Conservation (phyloP, 192 early-diverging fungal species). For the Backusella westeae region DNA sequence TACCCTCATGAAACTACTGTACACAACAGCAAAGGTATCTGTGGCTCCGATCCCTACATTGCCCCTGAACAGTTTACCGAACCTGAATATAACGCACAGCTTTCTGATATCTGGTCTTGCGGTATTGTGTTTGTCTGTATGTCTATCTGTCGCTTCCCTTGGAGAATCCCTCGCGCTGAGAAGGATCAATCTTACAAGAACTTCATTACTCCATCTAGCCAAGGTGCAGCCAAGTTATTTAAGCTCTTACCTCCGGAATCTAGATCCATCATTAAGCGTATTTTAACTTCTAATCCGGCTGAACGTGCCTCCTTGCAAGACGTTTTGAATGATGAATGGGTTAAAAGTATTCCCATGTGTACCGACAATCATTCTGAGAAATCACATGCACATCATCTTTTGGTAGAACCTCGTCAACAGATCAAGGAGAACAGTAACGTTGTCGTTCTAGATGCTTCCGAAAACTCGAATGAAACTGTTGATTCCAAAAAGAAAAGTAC, state of each 20-base stretch:
- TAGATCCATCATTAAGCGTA: slow-evolving; percentile 56
- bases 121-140: slow-evolving; percentile 89
- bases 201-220: slow-evolving; percentile 39
- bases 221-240: slow-evolving; percentile 47
- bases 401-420: slow-evolving; percentile 19
- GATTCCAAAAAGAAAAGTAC: not conserved
- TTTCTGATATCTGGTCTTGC: slow-evolving; percentile 87
- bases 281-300: slow-evolving; percentile 59
- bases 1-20: slow-evolving; percentile 71
- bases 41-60: slow-evolving; percentile 96
- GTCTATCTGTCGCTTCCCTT: slow-evolving; percentile 72
- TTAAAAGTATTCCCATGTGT: slow-evolving; percentile 60
- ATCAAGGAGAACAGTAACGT: slow-evolving; percentile 21
- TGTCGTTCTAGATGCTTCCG: slow-evolving; percentile 11
- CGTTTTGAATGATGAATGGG: slow-evolving; percentile 78
- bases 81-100: slow-evolving; percentile 75
- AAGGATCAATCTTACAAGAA: slow-evolving; percentile 62
- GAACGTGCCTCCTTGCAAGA: slow-evolving; percentile 62
- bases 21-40: slow-evolving; percentile 58
- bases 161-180: slow-evolving; percentile 57
- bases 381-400: slow-evolving; percentile 32
- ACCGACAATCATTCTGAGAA: not conserved
- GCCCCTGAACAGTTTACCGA: slow-evolving; percentile 84
- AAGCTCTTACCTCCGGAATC: slow-evolving; percentile 60
- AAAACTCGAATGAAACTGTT: not conserved